A percentile compares a stretch with the other conserved stretches of the same genome.
Evolutionary conservation across 2,329 filamentous ascomycete genomes (phyloP).

Genomic region (Trichoderma harzianum): DNA sequence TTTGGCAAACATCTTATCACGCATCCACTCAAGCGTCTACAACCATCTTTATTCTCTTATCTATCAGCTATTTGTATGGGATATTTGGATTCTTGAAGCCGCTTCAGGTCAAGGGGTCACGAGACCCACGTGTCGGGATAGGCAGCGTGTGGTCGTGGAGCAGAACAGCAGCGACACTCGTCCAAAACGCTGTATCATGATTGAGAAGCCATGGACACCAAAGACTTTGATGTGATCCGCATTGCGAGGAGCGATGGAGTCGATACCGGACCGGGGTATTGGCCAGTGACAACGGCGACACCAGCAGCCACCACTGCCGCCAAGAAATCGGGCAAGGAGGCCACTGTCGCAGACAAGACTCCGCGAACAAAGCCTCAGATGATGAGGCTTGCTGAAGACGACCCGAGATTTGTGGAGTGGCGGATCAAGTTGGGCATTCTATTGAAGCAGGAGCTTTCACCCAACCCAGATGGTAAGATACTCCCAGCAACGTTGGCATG

Average conservation of each 20-base stretch:
- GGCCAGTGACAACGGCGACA: constrained; percentile 34
- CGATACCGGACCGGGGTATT: constrained; percentile 44
- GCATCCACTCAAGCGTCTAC: not conserved
- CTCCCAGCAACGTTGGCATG: not conserved
- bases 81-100: not conserved
- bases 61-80: not conserved
- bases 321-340: constrained; percentile 39
- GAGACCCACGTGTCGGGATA: constrained; percentile 1
- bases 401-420: constrained; percentile 45
- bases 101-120: not conserved
- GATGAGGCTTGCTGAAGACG: constrained; percentile 41
- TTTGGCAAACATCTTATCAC: not conserved
- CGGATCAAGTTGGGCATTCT: constrained; percentile 44
- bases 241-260: constrained; percentile 46
- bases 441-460: constrained; percentile 44
- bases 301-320: constrained; percentile 19
- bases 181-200: not conserved
- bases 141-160: not conserved
- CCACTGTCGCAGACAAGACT: constrained; percentile 31
- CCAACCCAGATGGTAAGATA: constrained; percentile 37
- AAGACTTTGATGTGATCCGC: constrained; percentile 41
- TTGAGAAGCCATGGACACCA: constrained; percentile 30
- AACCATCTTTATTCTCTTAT: not conserved
- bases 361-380: constrained; percentile 43
- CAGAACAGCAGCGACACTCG: not conserved